Evolutionary conservation across 2,329 filamentous ascomycete genomes (phyloP).

Genomic region (Fusarium sp.): DNA sequence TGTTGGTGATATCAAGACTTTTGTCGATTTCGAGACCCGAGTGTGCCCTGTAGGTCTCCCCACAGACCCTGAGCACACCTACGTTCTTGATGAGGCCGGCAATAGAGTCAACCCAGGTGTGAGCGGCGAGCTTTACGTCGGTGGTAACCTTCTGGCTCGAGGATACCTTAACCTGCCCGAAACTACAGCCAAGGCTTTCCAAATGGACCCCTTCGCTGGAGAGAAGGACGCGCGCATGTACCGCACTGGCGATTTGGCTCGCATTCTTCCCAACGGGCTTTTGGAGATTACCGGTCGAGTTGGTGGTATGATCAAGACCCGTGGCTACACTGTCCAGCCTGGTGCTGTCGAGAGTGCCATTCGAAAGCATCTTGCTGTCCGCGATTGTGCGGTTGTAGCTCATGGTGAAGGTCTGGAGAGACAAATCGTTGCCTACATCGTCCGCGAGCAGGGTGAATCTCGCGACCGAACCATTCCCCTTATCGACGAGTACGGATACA

Average conservation of each 20-base stretch:
- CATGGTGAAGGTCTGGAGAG: slow-evolving; percentile 80
- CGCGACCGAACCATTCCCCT: slow-evolving; percentile 70
- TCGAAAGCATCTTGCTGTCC: slow-evolving; percentile 75
- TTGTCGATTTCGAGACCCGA: slow-evolving; percentile 70
- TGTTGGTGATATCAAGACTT: slow-evolving; percentile 78
- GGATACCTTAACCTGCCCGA: slow-evolving; percentile 86
- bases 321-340: slow-evolving; percentile 82
- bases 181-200: slow-evolving; percentile 79
- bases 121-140: slow-evolving; percentile 80
- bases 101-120: slow-evolving; percentile 71
- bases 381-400: slow-evolving; percentile 77
- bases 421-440: slow-evolving; percentile 82
- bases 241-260: slow-evolving; percentile 77
- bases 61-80: slow-evolving; percentile 74
- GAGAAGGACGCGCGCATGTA: slow-evolving; percentile 76
- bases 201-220: slow-evolving; percentile 71
- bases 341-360: slow-evolving; percentile 82
- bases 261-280: slow-evolving; percentile 73
- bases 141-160: slow-evolving; percentile 77
- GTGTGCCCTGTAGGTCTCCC: slow-evolving; percentile 82
- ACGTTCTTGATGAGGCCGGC: slow-evolving; percentile 78
- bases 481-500: slow-evolving; percentile 78
- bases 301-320: slow-evolving; percentile 83
- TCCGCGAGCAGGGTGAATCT: slow-evolving; percentile 71
- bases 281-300: slow-evolving; percentile 82